Evolutionary conservation across 495 filamentous ascomycete genomes (phyloP), one percentile per base, ranked within the genome.

Genomic region (Rhypophila decipiens): DNA sequence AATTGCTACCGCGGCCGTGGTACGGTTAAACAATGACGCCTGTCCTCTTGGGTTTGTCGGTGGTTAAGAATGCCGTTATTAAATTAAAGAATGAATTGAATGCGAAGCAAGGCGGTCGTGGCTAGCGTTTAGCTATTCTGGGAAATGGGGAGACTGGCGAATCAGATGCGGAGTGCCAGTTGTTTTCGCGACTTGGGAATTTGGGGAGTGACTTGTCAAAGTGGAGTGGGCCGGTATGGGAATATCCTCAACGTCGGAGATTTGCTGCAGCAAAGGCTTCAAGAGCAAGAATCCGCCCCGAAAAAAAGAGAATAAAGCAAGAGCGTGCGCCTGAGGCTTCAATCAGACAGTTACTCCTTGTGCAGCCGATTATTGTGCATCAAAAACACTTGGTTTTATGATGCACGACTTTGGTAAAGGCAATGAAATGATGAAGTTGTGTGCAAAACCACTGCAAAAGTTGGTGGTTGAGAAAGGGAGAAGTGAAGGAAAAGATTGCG

Each of bases 381-480:
- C 45, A 19, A 53, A 63, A 48, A 42, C 40, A 38, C 42, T 20
- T 42, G 41, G 42, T 51, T 57, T 52, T 45, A 48, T 38, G 56
- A 69, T 67, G 69, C 56, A 56, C 33, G 52, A 47, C 45, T 34
- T 41, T 45, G 33, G 49, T 51, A 35, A 55, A 65, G 61, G 57
- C 40, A 48, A 52, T 50, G 60, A 71, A 63, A 73, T 35, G 77
- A 76, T 67, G 74, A 66, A 46, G 68, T 77, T 71, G 70, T 73
- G 33, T 64, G 59, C 47, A 44, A 31, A 40, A n/a, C n/a, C 42
- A 45, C 37, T 29, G 41, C 18, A 51, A 47, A 56, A 69, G 65
- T 50, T 70, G 74, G 47, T 72, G 65, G 68, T 74, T 71, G 82
- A 65, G 57, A 63, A 54, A 61, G 51, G 60, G 63, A 64, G 52